Conservation (phyloP, 768 basidiomycete species). For the Candolleomyces efflorescens region DNA sequence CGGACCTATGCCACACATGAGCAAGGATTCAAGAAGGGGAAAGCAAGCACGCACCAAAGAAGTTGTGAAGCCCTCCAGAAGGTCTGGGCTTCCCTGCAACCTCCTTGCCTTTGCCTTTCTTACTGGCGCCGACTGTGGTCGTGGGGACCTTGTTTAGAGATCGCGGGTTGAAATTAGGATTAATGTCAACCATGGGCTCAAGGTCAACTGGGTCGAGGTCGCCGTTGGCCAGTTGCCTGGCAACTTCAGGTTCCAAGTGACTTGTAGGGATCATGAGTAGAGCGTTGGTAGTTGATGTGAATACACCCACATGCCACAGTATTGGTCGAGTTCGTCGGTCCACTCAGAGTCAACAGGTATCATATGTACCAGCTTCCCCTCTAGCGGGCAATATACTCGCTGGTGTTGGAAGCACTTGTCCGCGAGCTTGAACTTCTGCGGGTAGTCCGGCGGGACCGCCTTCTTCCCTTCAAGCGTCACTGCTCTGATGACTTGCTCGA, state of each 20-base stretch:
- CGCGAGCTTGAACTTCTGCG: conserved; percentile 70
- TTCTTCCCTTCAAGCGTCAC: conserved; percentile 83
- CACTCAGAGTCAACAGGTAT: conserved; percentile 55
- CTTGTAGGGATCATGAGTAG: conserved; percentile 33
- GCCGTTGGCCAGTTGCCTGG: conserved; percentile 63
- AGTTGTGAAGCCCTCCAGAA: conserved; percentile 47
- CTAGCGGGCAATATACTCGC: conserved; percentile 78
- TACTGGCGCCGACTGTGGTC: conserved; percentile 15
- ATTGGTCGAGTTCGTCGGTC: conserved; percentile 60
- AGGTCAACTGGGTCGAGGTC: conserved; percentile 67
- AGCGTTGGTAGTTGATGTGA: conserved; percentile 15
- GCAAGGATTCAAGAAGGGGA: neutral
- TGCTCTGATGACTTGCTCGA: conserved; percentile 75
- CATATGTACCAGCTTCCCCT: conserved; percentile 65
- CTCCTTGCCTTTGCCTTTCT: conserved; percentile 49
- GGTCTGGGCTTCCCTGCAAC: conserved; percentile 17
- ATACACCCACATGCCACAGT: conserved; percentile 72
- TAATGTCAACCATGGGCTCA: conserved; percentile 74
- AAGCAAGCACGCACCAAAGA: conserved; percentile 50
- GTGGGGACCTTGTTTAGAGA: conserved; percentile 36
- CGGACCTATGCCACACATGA: conserved; percentile 27
- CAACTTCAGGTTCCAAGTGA: conserved; percentile 57
- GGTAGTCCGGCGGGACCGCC: conserved; percentile 71
- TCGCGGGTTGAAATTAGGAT: conserved; percentile 57
- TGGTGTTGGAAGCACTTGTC: conserved; percentile 94